Evolutionary conservation across 306 rosid species (phyloP).

Genomic region (Alnus rubra): DNA sequence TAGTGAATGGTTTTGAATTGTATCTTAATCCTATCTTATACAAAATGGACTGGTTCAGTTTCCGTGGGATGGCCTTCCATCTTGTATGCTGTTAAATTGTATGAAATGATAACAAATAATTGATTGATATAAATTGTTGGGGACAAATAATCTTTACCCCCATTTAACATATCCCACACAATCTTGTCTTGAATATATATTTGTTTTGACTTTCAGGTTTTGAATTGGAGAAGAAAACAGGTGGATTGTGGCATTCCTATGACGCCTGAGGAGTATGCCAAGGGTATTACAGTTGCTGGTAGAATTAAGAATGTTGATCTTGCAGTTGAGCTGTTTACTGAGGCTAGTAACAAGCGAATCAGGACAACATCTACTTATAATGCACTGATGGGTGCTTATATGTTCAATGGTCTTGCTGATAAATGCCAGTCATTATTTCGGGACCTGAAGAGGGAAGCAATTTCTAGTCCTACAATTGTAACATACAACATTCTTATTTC

Average conservation of each 20-base stretch:
- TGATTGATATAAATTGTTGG: background rate
- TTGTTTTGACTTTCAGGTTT: slow-evolving; percentile 46
- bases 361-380: slow-evolving; percentile 62
- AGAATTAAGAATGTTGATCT: slow-evolving; percentile 51
- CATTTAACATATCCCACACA: background rate
- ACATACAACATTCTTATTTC: slow-evolving; percentile 52
- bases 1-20: background rate
- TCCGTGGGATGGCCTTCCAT: background rate
- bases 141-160: background rate
- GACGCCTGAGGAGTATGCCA: slow-evolving; percentile 52
- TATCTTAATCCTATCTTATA: background rate
- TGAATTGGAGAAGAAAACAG: slow-evolving; percentile 60
- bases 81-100: background rate
- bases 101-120: background rate
- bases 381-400: slow-evolving; percentile 69
- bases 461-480: slow-evolving; percentile 48
- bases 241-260: slow-evolving; percentile 32
- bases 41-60: slow-evolving; percentile 2
- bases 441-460: slow-evolving; percentile 55
- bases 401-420: slow-evolving; percentile 59
- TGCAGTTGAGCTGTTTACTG: slow-evolving; percentile 57
- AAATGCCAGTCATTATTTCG: slow-evolving; percentile 57
- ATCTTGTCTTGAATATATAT: slow-evolving; percentile 1
- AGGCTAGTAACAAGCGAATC: slow-evolving; percentile 52
- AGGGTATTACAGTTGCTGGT: slow-evolving; percentile 67